These are phyloP conservation scores for Alloteropsis angusta DNA, from an alignment of 202 grass and related monocot genomes.

Conservation along the genomic window DNA sequence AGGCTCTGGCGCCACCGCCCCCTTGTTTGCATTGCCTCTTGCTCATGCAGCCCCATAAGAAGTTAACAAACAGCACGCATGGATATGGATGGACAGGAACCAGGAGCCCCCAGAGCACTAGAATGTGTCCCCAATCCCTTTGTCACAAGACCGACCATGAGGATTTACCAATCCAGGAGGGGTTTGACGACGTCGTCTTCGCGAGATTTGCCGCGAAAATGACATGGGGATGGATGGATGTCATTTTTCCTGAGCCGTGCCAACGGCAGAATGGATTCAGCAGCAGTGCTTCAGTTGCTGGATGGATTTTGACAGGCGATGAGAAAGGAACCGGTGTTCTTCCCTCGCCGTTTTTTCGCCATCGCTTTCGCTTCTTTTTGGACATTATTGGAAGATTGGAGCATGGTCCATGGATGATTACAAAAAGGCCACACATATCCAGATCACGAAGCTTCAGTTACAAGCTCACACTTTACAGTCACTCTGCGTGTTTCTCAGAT, in stretches of 20 bases:
- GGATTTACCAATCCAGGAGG: neutral
- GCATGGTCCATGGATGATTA: constrained; percentile 8
- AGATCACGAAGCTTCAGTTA: constrained; percentile 12
- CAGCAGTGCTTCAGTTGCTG: neutral
- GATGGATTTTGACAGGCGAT: neutral
- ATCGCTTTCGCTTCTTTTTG: neutral
- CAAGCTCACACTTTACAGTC: constrained; percentile 17
- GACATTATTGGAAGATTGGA: neutral
- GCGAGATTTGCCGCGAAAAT: constrained; percentile 1
- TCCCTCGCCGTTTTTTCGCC: neutral
- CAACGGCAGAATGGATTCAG: neutral
- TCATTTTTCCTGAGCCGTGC: constrained; percentile 5
- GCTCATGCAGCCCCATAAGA: neutral
- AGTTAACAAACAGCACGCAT: neutral
- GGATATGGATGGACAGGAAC: neutral
- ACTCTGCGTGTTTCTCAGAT: neutral
- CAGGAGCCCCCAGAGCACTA: constrained; percentile 18
- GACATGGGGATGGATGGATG: neutral
- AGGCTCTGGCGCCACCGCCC: constrained; percentile 8
- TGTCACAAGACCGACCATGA: neutral
- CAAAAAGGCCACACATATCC: neutral
- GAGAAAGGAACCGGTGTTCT: neutral
- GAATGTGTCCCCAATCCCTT: constrained; percentile 13
- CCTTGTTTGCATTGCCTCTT: neutral
- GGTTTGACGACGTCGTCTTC: neutral